Conservation (phyloP, 2,329 filamentous ascomycete species). For the Phaeosphaeria sp. region DNA sequence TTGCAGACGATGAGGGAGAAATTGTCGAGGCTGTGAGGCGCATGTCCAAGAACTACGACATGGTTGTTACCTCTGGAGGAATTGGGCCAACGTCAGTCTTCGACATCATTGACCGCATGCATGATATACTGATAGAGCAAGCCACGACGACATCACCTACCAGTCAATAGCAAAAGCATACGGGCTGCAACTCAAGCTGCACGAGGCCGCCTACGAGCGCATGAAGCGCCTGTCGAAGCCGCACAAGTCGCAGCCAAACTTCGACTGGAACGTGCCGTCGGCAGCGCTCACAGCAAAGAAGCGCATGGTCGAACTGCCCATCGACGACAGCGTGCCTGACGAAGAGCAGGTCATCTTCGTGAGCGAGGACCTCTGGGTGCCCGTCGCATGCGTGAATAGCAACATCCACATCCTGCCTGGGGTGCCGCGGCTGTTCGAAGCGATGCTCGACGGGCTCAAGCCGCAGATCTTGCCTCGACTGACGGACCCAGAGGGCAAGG, state of each 20-base stretch:
- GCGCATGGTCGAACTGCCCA: slow-evolving; percentile 88
- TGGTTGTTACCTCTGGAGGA: slow-evolving; percentile 93
- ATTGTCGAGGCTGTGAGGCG: slow-evolving; percentile 86
- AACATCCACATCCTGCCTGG: slow-evolving; percentile 95
- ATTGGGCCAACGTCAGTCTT: slow-evolving; percentile 87
- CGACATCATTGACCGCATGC: slow-evolving; percentile 3
- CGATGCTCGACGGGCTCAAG: slow-evolving; percentile 78
- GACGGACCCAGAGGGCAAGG: slow-evolving; percentile 80
- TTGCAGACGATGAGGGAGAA: slow-evolving; percentile 88
- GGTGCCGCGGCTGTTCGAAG: slow-evolving; percentile 83
- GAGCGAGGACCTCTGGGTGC: slow-evolving; percentile 86
- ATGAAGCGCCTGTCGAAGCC: slow-evolving; percentile 85
- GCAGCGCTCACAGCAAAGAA: slow-evolving; percentile 80
- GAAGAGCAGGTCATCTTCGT: slow-evolving; percentile 81
- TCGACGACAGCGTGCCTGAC: slow-evolving; percentile 69
- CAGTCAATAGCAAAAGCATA: slow-evolving; percentile 92
- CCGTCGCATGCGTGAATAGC: slow-evolving; percentile 84
- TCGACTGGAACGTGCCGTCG: slow-evolving; percentile 85
- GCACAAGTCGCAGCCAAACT: slow-evolving; percentile 74
- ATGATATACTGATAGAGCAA: slow-evolving; percentile 47
- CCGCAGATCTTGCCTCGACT: slow-evolving; percentile 73
- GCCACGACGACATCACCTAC: slow-evolving; percentile 98
- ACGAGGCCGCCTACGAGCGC: slow-evolving; percentile 76
- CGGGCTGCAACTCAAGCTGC: slow-evolving; percentile 74
- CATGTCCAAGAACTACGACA: slow-evolving; percentile 90